Conservation (phyloP, 2,329 filamentous ascomycete species). For the Sporothrix globosa region DNA sequence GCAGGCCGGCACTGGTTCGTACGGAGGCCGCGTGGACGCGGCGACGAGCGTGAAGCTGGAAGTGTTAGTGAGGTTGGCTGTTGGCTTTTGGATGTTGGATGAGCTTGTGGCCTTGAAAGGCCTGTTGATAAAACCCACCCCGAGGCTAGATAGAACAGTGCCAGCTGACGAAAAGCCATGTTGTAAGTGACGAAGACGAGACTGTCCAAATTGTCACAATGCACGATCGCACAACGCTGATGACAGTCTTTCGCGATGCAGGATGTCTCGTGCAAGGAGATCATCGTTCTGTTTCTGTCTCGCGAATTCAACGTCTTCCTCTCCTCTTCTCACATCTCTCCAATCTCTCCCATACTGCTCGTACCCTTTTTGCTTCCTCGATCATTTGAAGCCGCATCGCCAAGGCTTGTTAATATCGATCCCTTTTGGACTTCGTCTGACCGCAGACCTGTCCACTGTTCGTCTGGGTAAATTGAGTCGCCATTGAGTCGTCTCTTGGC, state of each 20-base stretch:
- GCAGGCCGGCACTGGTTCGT: not conserved
- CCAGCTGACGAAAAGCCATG: not conserved
- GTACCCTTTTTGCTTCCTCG: not conserved
- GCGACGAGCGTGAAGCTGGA: not conserved
- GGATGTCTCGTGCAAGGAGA: not conserved
- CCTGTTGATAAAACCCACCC: not conserved
- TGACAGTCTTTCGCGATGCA: not conserved
- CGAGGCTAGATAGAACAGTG: not conserved
- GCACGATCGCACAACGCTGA: too few relatives aligned
- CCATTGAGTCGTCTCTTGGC: not conserved
- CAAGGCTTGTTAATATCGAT: slow-evolving; percentile 10
- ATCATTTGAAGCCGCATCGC: not conserved
- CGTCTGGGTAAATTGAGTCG: not conserved
- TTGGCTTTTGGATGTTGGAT: too few relatives aligned
- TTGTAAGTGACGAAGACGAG: not conserved
- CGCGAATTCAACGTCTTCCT: not conserved
- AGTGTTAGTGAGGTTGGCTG: not conserved
- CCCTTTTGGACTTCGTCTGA: not conserved
- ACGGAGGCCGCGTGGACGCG: not conserved
- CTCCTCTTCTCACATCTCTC: not conserved
- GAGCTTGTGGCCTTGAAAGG: too few relatives aligned
- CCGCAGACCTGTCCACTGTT: not conserved
- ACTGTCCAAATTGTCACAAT: too few relatives aligned
- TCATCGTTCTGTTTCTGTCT: not conserved
- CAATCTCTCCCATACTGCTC: too few relatives aligned